Evolutionary conservation across 2,329 filamentous ascomycete species (phyloP).

Genomic region (Talaromyces sp.): DNA sequence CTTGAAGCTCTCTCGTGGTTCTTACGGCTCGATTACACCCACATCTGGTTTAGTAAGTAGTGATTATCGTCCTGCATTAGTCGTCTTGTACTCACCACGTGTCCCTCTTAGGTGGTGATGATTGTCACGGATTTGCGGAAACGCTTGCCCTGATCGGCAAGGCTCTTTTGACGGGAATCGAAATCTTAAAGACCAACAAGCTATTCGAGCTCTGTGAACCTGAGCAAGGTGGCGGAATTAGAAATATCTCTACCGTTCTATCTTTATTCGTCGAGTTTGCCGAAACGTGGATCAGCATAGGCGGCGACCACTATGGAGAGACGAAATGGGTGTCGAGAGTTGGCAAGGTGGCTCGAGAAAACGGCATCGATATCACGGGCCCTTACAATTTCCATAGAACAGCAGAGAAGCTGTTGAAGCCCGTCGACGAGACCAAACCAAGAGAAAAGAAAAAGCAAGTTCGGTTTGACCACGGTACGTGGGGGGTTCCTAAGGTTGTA

Average conservation of each 20-base stretch:
- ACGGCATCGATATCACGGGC: slow-evolving; percentile 9
- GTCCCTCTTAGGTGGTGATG: slow-evolving; percentile 7
- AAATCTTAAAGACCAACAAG: slow-evolving; percentile 3
- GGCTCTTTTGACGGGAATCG: slow-evolving; percentile 13
- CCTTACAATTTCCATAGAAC: slow-evolving; percentile 9
- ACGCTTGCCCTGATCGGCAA: slow-evolving; percentile 12
- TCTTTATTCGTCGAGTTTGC: slow-evolving; percentile 12
- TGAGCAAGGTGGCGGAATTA: neutral
- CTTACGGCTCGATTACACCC: slow-evolving; percentile 8
- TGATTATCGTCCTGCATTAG: neutral
- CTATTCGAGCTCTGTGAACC: slow-evolving; percentile 1
- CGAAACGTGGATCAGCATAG: neutral
- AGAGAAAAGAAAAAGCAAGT: neutral
- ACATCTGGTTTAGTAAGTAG: slow-evolving; percentile 14
- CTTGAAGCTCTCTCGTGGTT: slow-evolving; percentile 12
- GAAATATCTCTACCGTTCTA: slow-evolving; percentile 8
- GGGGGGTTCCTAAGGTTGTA: neutral
- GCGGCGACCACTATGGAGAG: slow-evolving; percentile 12
- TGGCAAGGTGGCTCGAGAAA: slow-evolving; percentile 1
- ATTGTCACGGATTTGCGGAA: slow-evolving; percentile 8
- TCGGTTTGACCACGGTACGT: slow-evolving; percentile 1
- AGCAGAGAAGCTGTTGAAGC: neutral
- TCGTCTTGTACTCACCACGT: neutral
- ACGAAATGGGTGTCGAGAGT: slow-evolving; percentile 13
- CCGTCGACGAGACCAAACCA: neutral